Base-by-base conservation (phyloP, 2,329 filamentous ascomycete species). In the Microcyclospora pomicola region DNA sequence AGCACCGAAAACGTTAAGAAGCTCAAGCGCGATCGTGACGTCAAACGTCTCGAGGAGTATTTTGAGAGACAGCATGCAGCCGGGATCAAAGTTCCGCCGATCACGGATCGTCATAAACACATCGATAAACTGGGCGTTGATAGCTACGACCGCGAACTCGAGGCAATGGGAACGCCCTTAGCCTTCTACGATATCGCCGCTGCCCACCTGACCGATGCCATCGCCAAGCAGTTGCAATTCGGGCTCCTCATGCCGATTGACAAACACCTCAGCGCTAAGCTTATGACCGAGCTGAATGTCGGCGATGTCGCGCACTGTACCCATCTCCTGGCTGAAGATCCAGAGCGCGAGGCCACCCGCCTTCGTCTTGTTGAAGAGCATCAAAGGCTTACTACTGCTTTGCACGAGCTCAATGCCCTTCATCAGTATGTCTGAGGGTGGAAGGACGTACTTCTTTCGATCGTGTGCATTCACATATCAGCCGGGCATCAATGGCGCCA, bases 101-200 rank as follows among this genome's bases (percentile, higher is more conserved):
- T 14, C 16, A 38, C n/a, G 14, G 29, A 34, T 16, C 27, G 30
- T 0, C 16, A 19, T 0, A 61, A 66, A 2, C 46, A 48, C 4
- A 45, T 55, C 9, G 50, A 51, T 5, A 58, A 52, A 29, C 60
- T 83, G 9, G 68, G 68, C 0, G 54, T 62, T 0, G 80, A 85
- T 48, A 63, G 66, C 0, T 84, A 74, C 46, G 53, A 64, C 1
- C 57, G 61, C 0, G 80, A 84, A 50, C 56, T 86, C 1, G 63
- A 69, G 7, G 72, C 80, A 0, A 71, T 80, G 0, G 67, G 75
- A 0, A 74, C 75, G 3, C 68, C 82, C 33, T 65, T 77, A 0
- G 78, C 72, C 0, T 86, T 85, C 54, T 86, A 86, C 51, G 66
- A 73, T 34, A 70, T 79, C 4, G 79, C 81, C 0, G 71, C 74